Base-by-base conservation (phyloP, 257 asterid species). In the Rauvolfia tetraphylla region DNA sequence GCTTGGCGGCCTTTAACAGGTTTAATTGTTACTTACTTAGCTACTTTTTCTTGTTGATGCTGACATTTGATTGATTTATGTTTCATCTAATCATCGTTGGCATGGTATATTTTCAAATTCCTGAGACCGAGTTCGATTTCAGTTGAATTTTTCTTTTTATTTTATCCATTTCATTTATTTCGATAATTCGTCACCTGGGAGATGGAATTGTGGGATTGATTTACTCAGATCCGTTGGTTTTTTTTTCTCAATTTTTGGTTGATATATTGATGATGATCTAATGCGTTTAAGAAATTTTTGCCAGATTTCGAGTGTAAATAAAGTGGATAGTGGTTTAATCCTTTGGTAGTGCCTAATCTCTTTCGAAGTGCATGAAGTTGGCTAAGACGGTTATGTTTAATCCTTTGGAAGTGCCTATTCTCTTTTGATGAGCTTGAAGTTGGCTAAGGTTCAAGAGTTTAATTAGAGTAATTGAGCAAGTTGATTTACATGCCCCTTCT, bases 91-190 rank as follows among this genome's bases (percentile, higher is more conserved):
- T 67, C 72, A 23, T 20, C 20, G 3, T 67, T 51, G 39, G 34
- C 39, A 29, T 61, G 68, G 39, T 59, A 31, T 29, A 38, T 38
- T 38, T 29, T 67, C 27, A 34, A 20, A 8, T 67, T 38, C 31
- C 2, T 23, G 72, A 31, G 13, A 20, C 22, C 11, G 2, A 67
- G 23, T 67, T 41, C 31, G 22, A 41, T 3, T 38, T 67, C 51
- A 17, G 46, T 66, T 20, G n/a, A 66, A 34, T 66, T 66, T 36
- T 36, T 15, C 5, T 36, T n/a, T 2, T 66, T 66, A 0, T 11
- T 22, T 66, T 66, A 29, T 66, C 20, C 71, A 38, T 61, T 65
- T 67, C 72, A 38, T 66, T 67, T 67, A 51, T 38, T 3, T 36
- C 1, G 9, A 44, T 67, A 22, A 67, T 38, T 38, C 10, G 2